Conservation (phyloP, 2,329 filamentous ascomycete genomes). For the Penicillium sp. region DNA sequence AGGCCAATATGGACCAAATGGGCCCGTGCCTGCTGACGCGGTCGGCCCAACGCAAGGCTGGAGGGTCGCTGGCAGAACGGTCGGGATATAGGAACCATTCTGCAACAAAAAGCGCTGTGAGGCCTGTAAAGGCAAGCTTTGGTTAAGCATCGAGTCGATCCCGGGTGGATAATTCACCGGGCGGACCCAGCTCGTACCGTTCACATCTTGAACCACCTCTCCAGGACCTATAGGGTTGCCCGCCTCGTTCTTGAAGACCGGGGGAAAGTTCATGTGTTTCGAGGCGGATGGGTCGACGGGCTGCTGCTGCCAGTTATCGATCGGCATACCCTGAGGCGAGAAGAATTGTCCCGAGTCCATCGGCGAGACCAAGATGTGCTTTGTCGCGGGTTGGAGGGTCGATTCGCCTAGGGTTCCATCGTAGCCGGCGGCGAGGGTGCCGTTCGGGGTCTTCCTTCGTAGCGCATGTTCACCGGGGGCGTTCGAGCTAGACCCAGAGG, state of each 20-base stretch:
- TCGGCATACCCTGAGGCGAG: constrained; percentile 32
- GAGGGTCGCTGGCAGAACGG: constrained; percentile 58
- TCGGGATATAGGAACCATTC: constrained; percentile 55
- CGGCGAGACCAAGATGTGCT: constrained; percentile 76
- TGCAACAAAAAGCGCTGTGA: constrained; percentile 43
- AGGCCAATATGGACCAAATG: constrained; percentile 64
- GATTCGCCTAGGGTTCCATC: constrained; percentile 78
- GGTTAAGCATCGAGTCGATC: constrained; percentile 62
- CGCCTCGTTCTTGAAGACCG: constrained; percentile 39
- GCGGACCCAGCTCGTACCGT: constrained; percentile 43
- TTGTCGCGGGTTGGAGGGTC: constrained; percentile 70
- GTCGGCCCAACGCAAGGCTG: constrained; percentile 60
- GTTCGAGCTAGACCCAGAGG: constrained; percentile 23
- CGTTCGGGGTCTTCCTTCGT: constrained; percentile 87
- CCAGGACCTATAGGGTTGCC: constrained; percentile 25
- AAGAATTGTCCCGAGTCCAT: constrained; percentile 43
- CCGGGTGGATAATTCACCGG: constrained; percentile 50
- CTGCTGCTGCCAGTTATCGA: constrained; percentile 35
- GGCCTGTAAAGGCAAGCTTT: constrained; percentile 49
- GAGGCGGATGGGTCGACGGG: constrained; percentile 30
- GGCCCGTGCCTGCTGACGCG: constrained; percentile 56
- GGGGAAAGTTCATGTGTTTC: constrained; percentile 40
- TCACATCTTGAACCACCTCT: constrained; percentile 33
- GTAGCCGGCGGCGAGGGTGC: constrained; percentile 88
- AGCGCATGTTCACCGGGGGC: constrained; percentile 67